These are phyloP conservation scores for Sonneratia alba DNA, from an alignment of 345 rosid species.

Conservation along the genomic window DNA sequence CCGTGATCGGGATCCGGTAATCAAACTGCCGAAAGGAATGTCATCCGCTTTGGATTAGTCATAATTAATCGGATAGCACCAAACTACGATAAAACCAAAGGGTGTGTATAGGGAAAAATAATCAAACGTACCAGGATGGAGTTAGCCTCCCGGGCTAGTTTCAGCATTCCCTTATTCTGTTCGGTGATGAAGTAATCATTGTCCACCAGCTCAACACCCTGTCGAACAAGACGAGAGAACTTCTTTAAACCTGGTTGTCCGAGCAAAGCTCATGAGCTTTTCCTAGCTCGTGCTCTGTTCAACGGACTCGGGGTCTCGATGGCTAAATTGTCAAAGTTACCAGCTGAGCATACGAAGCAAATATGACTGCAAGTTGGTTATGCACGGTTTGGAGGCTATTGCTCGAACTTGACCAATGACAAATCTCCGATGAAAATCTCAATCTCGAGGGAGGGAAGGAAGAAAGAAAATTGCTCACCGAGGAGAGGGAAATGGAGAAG, in stretches of 20 bases:
- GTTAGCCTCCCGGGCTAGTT: conserved; percentile 84
- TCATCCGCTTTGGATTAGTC: neutral
- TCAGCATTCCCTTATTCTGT: conserved; percentile 79
- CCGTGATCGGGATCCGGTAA: conserved; percentile 53
- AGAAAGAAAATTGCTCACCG: too few species aligned
- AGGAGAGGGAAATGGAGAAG: neutral
- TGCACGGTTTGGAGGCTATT: too few species aligned
- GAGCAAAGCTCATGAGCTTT: neutral
- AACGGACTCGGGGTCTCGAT: too few species aligned
- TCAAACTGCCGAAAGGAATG: conserved; percentile 48
- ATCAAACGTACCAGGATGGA: conserved; percentile 56
- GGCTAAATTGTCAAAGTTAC: too few species aligned
- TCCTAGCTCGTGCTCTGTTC: too few species aligned
- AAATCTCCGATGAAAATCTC: too few species aligned
- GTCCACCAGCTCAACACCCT: conserved; percentile 82
- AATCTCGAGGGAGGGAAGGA: too few species aligned
- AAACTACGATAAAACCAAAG: neutral
- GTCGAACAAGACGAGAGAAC: neutral
- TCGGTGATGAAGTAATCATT: conserved; percentile 77
- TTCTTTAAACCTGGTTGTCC: neutral
- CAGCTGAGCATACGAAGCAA: too few species aligned
- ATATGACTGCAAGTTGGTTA: too few species aligned
- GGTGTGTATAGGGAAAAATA: neutral
- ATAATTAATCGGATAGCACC: too few species aligned
- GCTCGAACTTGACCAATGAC: too few species aligned